Base-by-base conservation (phyloP, 2,329 filamentous ascomycete genomes). In the Epichloe festucae region DNA sequence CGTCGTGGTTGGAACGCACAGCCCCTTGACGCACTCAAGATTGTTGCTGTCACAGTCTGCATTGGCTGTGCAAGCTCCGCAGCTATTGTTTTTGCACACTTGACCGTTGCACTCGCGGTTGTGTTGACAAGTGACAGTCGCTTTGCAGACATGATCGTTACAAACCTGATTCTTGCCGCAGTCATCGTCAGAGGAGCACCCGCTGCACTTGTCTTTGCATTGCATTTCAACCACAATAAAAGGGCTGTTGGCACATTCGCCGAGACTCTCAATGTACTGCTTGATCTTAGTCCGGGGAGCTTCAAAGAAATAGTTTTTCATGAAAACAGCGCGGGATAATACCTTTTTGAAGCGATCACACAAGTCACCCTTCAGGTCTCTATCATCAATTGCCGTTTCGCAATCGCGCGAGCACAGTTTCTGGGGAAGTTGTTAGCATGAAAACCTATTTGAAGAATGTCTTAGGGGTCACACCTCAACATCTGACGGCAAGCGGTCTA, bases 321-420 rank as follows among this genome's bases (percentile, higher is more conserved):
- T 4, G 15, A n/a, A 2, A 23, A 15, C 2, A 21, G n/a, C 6
- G 5, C 40, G 7, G 39, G 14, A 43, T 4, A 23, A 27, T 48
- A 54, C 53, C 39, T 49, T 35, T 52, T 52, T 54, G 39, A 54
- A 52, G 35, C 42, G 7, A 27, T 38, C 46, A 40, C 53, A 52
- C 19, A 54, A 35, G 5, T 40, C 39, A n/a, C 7, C 44, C 31
- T 46, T 41, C 44, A 54, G 45, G 4, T 47, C 11, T 12, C 38
- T 45, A 31, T 50, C 47, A 31, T 50, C 50, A 31, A 54, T 50
- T 27, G 19, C 39, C 19, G 23, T 54, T 40, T 54, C 53, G 27
- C 53, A 54, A 38, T 45, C 41, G 14, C 48, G 19, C 3, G 36
- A 23, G 21, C 53, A 54, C 23, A 50, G 6, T 48, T 50, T 54